Evolutionary conservation across 352 stramenopile species (phyloP).

Genomic region (Thraustochytrium striatum): DNA sequence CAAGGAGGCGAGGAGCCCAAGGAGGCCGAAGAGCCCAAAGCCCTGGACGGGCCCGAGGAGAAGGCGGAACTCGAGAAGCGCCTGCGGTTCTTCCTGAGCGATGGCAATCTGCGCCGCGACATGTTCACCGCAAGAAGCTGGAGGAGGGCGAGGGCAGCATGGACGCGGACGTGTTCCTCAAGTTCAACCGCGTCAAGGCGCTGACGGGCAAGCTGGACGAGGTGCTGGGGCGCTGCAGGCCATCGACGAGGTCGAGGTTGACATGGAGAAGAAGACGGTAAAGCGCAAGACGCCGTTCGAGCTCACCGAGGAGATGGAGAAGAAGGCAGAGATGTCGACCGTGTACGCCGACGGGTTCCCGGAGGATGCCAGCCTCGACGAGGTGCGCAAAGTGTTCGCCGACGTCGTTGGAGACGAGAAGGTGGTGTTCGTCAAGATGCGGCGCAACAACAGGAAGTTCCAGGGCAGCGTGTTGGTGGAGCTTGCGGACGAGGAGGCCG

Average conservation of each 20-base stretch:
- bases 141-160: conserved; percentile 62
- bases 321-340: conserved; percentile 57
- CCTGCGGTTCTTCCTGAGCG: conserved; percentile 77
- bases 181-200: conserved; percentile 81
- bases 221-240: conserved; percentile 66
- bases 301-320: conserved; percentile 60
- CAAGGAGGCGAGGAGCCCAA: neutral
- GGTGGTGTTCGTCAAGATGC: conserved; percentile 63
- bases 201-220: conserved; percentile 69
- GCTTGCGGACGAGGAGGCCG: conserved; percentile 71
- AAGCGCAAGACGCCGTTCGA: conserved; percentile 69
- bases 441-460: conserved; percentile 56
- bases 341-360: conserved; percentile 76
- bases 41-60: neutral
- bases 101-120: conserved; percentile 83
- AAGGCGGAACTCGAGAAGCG: neutral
- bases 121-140: conserved; percentile 63
- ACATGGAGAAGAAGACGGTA: conserved; percentile 67
- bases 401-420: conserved; percentile 67
- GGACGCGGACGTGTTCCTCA: conserved; percentile 60
- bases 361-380: conserved; percentile 61
- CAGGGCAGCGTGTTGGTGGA: conserved; percentile 47
- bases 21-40: neutral
- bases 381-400: conserved; percentile 69
- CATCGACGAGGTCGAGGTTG: conserved; percentile 72